Base-by-base conservation (phyloP, 352 stramenopile genomes). In the Globisporangium recalcitrans region DNA sequence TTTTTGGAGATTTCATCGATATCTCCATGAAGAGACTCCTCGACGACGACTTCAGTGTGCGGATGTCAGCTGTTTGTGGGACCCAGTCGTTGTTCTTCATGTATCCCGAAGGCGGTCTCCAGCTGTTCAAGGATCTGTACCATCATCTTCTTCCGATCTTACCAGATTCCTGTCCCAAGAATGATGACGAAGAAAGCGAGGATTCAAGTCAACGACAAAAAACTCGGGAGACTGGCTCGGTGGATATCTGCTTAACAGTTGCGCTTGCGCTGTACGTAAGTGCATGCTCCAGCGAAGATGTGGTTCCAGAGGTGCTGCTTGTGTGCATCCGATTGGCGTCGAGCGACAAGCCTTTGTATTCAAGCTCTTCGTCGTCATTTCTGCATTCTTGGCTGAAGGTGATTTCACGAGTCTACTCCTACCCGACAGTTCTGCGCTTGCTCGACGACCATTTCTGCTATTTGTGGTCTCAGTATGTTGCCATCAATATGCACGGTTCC, bases 81-180 rank as follows among this genome's bases (percentile, higher is more conserved):
- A 72, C 90, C 42, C 83, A 91, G 58, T 83, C 84, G 5, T 27
- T 93, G 21, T 88, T 87, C 57, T 88, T 79, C 59, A 96, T 93
- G 84, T 93, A 89, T 64, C 80, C 81, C 19, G 82, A 93, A 54
- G 87, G 85, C 19, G 67, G 75, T 9, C 49, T 69, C 27, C 65
- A 75, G 62, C 69, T 92, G 14, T 88, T 83, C 65, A 69, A 68
- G n/a, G 73, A 91, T 67, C 64, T 83, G 36, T 77, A 70, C 22
- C 42, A 71, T n/a, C 29, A 69, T n/a, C 48, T 88, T 24, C 60
- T 71, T 14, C 65, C 76, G 26, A 70, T 74, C 47, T 49, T 68
- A 6, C 70, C 70, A 1, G n/a, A 47, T 10, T 57, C 38, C 10
- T 26, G 44, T 8, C 44, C 51, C 11, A 11, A 2, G 24, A 42